A percentile compares a stretch with the other conserved stretches of the same genome.
Evolutionary conservation across 352 stramenopile genomes (phyloP).

Genomic region (Chrysophaeum taylorii): DNA sequence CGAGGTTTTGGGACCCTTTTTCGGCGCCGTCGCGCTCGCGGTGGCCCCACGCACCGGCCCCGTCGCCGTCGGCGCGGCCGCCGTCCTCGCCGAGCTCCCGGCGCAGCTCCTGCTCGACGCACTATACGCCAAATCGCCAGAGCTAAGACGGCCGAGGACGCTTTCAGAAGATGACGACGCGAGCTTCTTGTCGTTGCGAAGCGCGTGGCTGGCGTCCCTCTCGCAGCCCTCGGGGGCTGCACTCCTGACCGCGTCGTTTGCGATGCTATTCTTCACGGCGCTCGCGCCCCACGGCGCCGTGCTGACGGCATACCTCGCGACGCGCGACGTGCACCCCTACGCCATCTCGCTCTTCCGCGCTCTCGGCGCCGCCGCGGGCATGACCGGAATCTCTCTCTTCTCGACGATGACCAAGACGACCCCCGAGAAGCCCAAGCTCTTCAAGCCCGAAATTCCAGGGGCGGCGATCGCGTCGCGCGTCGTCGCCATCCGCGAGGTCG

Average conservation of each 20-base stretch:
- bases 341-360: constrained; percentile 23
- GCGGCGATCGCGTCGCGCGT: not conserved
- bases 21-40: not conserved
- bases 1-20: not conserved
- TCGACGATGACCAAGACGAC: not conserved
- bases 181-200: not conserved
- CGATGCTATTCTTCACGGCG: constrained; percentile 28
- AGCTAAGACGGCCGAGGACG: not conserved
- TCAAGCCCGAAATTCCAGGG: not conserved
- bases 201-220: constrained; percentile 19
- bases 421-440: not conserved
- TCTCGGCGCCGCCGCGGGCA: constrained; percentile 20
- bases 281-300: constrained; percentile 26
- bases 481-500: not conserved
- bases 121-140: not conserved
- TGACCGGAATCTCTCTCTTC: constrained; percentile 27
- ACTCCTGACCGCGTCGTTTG: constrained; percentile 24
- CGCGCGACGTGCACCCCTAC: constrained; percentile 17
- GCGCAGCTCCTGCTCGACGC: not conserved
- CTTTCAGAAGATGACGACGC: not conserved
- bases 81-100: not conserved
- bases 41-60: not conserved
- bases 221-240: constrained; percentile 25
- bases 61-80: not conserved
- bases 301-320: constrained; percentile 30